phyloP scores from a whole-genome alignment of 306 rosid species.

The Begonia fuchsioides region DNA sequence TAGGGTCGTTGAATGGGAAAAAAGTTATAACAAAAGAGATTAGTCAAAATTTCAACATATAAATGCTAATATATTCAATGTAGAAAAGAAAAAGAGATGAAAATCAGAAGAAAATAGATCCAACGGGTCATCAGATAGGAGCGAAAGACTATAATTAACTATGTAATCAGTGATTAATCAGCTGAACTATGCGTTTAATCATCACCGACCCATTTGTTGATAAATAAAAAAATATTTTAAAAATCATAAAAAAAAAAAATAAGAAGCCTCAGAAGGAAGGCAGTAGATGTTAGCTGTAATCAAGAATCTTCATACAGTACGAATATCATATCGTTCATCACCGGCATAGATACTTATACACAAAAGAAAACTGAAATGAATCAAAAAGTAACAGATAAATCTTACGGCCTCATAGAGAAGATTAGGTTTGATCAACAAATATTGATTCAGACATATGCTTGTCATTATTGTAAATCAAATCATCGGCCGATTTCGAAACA shows the following conservation, averaged over 20 bases:
- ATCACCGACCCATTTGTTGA: slow-evolving; percentile 60
- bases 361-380: not conserved
- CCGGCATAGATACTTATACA: not conserved
- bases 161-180: slow-evolving; percentile 62
- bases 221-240: slow-evolving; percentile 28
- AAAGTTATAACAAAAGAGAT: no score
- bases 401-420: no score
- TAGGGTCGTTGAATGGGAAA: no score
- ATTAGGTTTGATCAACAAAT: not conserved
- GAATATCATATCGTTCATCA: not conserved
- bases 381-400: no score
- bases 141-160: slow-evolving; percentile 56
- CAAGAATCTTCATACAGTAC: not conserved
- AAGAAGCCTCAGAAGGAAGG: slow-evolving; percentile 1
- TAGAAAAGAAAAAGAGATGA: not conserved
- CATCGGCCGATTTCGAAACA: not conserved
- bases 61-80: no score
- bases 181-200: slow-evolving; percentile 76
- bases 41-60: no score
- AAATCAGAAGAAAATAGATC: not conserved
- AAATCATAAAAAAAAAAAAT: not conserved
- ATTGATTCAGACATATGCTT: no score
- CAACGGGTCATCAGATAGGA: slow-evolving; percentile 75
- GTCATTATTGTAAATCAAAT: not conserved
- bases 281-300: not conserved